These are phyloP conservation scores for Eucalyptus urophylla DNA, from an alignment of 345 rosid species.

Conservation along the genomic window DNA sequence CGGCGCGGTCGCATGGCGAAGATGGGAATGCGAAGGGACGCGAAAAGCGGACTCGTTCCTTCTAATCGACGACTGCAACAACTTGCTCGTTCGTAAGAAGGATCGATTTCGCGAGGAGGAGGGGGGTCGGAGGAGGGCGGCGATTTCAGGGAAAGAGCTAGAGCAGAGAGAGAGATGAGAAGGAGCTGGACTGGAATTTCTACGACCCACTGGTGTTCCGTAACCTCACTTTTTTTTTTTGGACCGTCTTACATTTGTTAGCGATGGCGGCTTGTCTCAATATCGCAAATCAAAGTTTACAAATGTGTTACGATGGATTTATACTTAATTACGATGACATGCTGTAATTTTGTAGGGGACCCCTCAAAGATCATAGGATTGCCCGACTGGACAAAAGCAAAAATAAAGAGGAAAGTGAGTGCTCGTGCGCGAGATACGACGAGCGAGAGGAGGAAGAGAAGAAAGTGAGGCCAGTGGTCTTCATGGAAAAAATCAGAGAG, in stretches of 20 bases:
- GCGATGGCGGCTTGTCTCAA: no score
- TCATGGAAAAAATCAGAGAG: background rate
- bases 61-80: background rate
- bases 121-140: conserved; percentile 50
- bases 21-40: background rate
- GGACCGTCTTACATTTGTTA: no score
- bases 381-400: background rate
- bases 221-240: no score
- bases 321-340: no score
- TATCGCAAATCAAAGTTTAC: no score
- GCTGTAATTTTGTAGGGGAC: no score
- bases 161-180: no score
- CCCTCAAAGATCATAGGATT: no score
- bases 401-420: background rate
- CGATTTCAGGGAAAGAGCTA: conserved; percentile 9
- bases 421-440: background rate
- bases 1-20: no score
- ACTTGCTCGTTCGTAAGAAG: background rate
- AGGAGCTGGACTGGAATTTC: no score
- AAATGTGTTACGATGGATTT: no score
- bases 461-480: background rate
- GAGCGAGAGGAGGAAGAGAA: background rate
- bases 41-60: background rate
- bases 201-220: no score
- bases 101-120: conserved; percentile 20